A percentile compares a stretch with the other conserved stretches of the same genome.
Evolutionary conservation across 805 yeast species (phyloP).

Genomic region (Schizosaccharomyces japonicus): DNA sequence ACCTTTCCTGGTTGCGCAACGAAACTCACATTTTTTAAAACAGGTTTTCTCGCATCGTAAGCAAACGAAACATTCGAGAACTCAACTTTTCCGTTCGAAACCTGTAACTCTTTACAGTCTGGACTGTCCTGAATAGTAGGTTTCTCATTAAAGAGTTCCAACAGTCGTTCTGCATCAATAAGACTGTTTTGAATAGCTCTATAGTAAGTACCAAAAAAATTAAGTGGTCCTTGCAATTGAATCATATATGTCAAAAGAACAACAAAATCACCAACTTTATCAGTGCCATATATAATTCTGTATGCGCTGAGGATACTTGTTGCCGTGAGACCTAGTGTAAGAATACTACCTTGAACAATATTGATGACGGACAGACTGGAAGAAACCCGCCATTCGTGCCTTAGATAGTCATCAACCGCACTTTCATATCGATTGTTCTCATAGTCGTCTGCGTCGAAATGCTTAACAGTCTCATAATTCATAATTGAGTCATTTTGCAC

Average conservation of each 20-base stretch:
- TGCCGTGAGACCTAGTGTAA: conserved; percentile 8
- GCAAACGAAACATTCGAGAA: conserved; percentile 42
- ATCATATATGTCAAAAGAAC: conserved; percentile 9
- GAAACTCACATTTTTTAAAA: conserved; percentile 37
- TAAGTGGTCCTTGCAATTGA: conserved; percentile 10
- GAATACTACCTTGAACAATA: conserved; percentile 8
- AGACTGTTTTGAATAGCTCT: conserved; percentile 9
- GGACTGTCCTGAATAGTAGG: conserved; percentile 8
- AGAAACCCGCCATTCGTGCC: conserved; percentile 6
- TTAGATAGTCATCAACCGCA: conserved; percentile 7
- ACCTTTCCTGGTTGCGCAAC: conserved; percentile 57
- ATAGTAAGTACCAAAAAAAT: conserved; percentile 7
- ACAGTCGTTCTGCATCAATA: conserved; percentile 9
- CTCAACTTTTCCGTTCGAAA: conserved; percentile 18
- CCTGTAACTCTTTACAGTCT: neutral
- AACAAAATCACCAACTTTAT: conserved; percentile 9
- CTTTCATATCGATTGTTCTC: conserved; percentile 8
- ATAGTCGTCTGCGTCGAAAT: conserved; percentile 10
- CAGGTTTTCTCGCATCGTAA: conserved; percentile 34
- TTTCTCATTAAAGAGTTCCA: conserved; percentile 7
- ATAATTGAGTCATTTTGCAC: conserved; percentile 9
- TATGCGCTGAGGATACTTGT: conserved; percentile 8
- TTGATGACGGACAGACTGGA: conserved; percentile 6
- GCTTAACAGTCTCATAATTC: conserved; percentile 9
- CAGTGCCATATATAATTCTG: conserved; percentile 7